These are phyloP conservation scores for Royoungia palumana DNA, from an alignment of 768 basidiomycete species.

Conservation along the genomic window DNA sequence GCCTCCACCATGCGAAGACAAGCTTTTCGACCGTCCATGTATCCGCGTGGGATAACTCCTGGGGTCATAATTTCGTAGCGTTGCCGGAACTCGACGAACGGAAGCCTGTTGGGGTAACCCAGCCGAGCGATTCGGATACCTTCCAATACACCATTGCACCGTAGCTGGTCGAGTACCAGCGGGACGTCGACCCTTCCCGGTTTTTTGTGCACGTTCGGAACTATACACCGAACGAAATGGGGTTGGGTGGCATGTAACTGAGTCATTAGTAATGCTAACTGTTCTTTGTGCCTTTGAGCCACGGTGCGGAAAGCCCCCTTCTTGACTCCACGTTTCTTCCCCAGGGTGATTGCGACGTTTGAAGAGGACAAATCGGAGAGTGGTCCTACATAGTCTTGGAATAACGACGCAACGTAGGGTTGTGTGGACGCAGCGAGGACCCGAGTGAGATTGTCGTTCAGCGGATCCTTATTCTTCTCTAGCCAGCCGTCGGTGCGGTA, in stretches of 20 bases:
- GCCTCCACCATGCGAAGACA: constrained; percentile 87
- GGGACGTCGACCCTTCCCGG: constrained; percentile 91
- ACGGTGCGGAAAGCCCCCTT: constrained; percentile 97
- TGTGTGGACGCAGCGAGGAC: constrained; percentile 83
- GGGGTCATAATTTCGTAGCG: constrained; percentile 96
- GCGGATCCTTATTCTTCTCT: constrained; percentile 98
- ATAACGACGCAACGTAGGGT: constrained; percentile 76
- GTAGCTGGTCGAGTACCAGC: constrained; percentile 90
- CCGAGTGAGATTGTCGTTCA: constrained; percentile 93
- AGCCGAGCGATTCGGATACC: constrained; percentile 97
- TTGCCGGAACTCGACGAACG: constrained; percentile 96
- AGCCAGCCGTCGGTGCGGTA: constrained; percentile 96
- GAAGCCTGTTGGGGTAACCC: constrained; percentile 94
- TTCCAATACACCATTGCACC: constrained; percentile 98
- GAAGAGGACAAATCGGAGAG: constrained; percentile 31
- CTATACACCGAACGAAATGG: constrained; percentile 97
- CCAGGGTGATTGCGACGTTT: constrained; percentile 37
- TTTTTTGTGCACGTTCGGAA: constrained; percentile 89
- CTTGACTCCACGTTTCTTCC: constrained; percentile 76
- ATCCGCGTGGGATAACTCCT: constrained; percentile 88
- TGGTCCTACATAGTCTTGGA: constrained; percentile 72
- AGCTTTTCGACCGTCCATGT: constrained; percentile 97
- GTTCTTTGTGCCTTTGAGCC: constrained; percentile 93
- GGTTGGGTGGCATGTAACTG: constrained; percentile 94
- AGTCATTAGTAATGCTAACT: constrained; percentile 84